Evolutionary conservation across 2,329 filamentous ascomycete genomes (phyloP).

Genomic region (Huntiella bhutanensis): DNA sequence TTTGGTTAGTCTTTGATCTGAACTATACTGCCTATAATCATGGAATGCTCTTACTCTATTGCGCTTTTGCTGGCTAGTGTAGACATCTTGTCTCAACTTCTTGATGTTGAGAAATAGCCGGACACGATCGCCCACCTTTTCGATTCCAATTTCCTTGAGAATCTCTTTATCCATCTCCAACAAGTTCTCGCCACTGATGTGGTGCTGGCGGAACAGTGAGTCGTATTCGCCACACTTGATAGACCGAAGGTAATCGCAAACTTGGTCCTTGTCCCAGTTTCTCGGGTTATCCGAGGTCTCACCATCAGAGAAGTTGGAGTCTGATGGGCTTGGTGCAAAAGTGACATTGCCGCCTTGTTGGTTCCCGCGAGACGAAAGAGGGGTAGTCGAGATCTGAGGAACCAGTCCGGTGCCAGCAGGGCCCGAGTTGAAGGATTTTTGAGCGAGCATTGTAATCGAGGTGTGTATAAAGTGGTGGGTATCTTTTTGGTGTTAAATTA

Average conservation of each 20-base stretch:
- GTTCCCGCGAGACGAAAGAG: conserved; percentile 24
- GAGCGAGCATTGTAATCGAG: conserved; percentile 58
- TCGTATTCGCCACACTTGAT: conserved; percentile 94
- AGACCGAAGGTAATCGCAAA: conserved; percentile 75
- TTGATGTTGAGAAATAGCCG: conserved; percentile 76
- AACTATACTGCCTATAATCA: neutral
- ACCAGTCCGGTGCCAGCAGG: conserved; percentile 29
- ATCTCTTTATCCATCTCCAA: conserved; percentile 94
- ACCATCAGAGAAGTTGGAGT: conserved; percentile 47
- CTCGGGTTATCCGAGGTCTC: conserved; percentile 58
- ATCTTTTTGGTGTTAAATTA: too few species aligned
- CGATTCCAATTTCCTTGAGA: conserved; percentile 93
- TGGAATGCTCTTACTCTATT: conserved; percentile 47
- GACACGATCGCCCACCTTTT: conserved; percentile 91
- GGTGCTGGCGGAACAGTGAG: conserved; percentile 70
- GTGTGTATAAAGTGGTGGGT: too few species aligned
- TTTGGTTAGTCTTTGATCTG: neutral
- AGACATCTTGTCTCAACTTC: conserved; percentile 58
- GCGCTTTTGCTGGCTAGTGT: conserved; percentile 61
- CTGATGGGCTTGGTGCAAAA: conserved; percentile 9
- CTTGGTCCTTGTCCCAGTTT: conserved; percentile 81
- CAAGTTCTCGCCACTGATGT: conserved; percentile 93
- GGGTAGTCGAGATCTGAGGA: conserved; percentile 27
- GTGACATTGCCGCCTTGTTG: conserved; percentile 3
- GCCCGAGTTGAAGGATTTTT: conserved; percentile 50